Percentiles rank a stretch among this genome's conserved stretches.
phyloP scores from a whole-genome alignment of 805 yeast species.

The Wickerhamiella occidentalis region DNA sequence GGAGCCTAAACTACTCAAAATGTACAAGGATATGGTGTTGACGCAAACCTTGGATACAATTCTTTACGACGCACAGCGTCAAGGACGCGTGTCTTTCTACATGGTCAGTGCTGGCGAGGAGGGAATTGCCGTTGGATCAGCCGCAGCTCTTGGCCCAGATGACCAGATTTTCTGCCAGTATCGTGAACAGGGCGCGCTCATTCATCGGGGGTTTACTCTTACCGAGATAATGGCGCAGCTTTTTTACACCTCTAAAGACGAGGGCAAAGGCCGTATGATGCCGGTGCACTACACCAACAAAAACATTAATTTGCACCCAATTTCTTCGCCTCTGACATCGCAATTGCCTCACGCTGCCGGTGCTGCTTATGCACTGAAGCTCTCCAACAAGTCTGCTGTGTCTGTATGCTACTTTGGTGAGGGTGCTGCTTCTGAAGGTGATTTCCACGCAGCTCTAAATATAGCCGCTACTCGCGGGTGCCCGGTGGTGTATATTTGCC shows the following conservation, averaged over 20 bases:
- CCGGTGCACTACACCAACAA: slow-evolving; percentile 27
- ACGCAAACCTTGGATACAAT: slow-evolving; percentile 26
- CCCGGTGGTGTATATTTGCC: slow-evolving; percentile 27
- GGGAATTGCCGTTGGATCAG: slow-evolving; percentile 27
- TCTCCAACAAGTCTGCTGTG: slow-evolving; percentile 22
- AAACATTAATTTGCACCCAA: slow-evolving; percentile 26
- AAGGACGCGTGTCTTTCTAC: slow-evolving; percentile 27
- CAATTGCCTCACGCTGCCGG: slow-evolving; percentile 30
- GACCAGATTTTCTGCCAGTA: slow-evolving; percentile 27
- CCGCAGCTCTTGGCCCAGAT: slow-evolving; percentile 25
- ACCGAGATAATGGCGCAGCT: slow-evolving; percentile 27
- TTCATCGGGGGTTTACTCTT: slow-evolving; percentile 26
- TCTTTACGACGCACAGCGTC: slow-evolving; percentile 29
- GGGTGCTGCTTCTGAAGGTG: slow-evolving; percentile 31
- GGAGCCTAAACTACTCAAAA: slow-evolving; percentile 20
- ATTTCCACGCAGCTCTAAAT: slow-evolving; percentile 29
- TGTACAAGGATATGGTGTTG: slow-evolving; percentile 27
- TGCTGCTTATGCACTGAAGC: slow-evolving; percentile 28
- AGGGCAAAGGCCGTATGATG: slow-evolving; percentile 27
- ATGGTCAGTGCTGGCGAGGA: slow-evolving; percentile 31
- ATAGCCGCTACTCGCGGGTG: slow-evolving; percentile 29
- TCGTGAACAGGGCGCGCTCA: slow-evolving; percentile 27
- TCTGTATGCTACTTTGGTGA: slow-evolving; percentile 28
- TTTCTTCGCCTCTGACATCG: slow-evolving; percentile 28
- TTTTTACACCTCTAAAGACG: slow-evolving; percentile 24